Base-by-base conservation (phyloP, 305 asterid genomes). In the Stenogyne calaminthoides region DNA sequence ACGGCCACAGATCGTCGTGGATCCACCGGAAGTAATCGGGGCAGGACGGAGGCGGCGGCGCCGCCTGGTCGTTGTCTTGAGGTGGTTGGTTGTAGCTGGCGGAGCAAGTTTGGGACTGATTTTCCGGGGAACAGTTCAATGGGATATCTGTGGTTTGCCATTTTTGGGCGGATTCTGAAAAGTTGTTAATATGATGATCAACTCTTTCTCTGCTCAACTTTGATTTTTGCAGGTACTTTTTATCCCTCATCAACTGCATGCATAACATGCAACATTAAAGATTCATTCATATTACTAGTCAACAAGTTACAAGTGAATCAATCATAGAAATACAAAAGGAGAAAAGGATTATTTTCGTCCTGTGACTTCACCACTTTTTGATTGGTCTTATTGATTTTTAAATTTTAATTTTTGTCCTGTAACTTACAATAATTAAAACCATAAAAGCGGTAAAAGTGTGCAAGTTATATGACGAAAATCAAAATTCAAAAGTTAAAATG, bases 21-120 rank as follows among this genome's bases (percentile, higher is more conserved):
- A 90, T 88, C 88, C 89, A 86, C 37, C 84, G 88, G 73, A 88
- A 90, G 77, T 88, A 84, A 3, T 88, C 84, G 0, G 95, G 95
- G 65, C 96, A 88, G 0, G 68, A 64, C 0, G 72, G 47, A 0
- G 76, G 80, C 20, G 66, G 5, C 10, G 14, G 12, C 20, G 2
- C n/a, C 11, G 61, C 14, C 14, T 7, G 52, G 5, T 63, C 9
- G 3, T 11, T 2, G 0, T 39, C 11, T 5, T 19, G 15, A 1
- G 60, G 10, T 3, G 60, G 2, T 1, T 11, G 64, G 25, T 61
- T 1, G 46, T n/a, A 1, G 47, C 16, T 15, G 25, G 29, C 27
- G 6, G 47, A 11, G 67, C 67, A 61, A 15, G 19, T 59, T 11
- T 10, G 6, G 36, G 32, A 10, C 6, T 57, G 39, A 0, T 19